phyloP scores from a whole-genome alignment of 2,329 filamentous ascomycete genomes.

The Zymoseptoria ardabiliae region DNA sequence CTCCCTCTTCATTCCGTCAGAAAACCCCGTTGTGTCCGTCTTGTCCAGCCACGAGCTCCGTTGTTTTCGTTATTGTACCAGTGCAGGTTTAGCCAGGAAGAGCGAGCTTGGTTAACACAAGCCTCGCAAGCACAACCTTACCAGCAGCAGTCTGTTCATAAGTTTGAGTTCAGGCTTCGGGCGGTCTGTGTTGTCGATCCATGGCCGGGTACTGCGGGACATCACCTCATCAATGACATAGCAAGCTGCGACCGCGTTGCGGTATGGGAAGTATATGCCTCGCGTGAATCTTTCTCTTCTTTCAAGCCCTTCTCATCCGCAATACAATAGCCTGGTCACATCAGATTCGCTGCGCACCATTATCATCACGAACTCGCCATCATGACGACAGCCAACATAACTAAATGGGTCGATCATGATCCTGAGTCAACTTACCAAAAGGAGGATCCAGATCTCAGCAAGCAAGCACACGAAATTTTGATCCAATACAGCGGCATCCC shows the following conservation, averaged over 20 bases:
- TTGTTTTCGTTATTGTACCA: too few species aligned
- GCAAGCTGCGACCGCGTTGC: not conserved
- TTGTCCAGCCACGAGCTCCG: too few species aligned
- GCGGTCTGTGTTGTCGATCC: not conserved
- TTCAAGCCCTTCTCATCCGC: not conserved
- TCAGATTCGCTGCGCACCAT: not conserved
- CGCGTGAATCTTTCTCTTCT: not conserved
- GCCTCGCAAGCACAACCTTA: too few species aligned
- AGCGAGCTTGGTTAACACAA: too few species aligned
- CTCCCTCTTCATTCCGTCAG: too few species aligned
- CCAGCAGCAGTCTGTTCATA: too few species aligned
- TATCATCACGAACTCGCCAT: not conserved
- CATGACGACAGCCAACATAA: not conserved
- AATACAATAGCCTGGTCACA: not conserved
- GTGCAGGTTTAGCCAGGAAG: too few species aligned
- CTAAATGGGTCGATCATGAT: not conserved
- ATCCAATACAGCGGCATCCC: conserved; percentile 6
- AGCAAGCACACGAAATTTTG: not conserved
- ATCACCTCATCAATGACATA: not conserved
- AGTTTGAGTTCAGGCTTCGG: not conserved
- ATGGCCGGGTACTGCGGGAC: not conserved
- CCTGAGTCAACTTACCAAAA: not conserved
- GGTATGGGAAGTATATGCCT: not conserved
- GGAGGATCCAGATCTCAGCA: conserved; percentile 5
- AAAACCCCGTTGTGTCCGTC: too few species aligned